Base-by-base conservation (phyloP, 2,329 filamentous ascomycete species). In the Colletotrichum musicola region DNA sequence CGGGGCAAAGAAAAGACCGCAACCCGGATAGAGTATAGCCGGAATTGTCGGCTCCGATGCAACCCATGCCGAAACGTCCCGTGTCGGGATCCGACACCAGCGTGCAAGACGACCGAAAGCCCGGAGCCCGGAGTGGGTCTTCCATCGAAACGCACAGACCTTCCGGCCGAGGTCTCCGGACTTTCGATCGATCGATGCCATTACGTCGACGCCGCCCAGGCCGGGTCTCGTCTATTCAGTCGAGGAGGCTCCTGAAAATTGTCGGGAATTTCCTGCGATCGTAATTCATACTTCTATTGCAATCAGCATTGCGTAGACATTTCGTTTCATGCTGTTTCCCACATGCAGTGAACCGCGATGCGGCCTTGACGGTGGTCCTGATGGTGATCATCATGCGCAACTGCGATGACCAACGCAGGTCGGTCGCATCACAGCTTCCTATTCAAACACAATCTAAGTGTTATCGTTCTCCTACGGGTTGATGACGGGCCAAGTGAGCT, bases 121-220 rank as follows among this genome's bases (percentile, higher is more conserved):
- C 6, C 59, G 25, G 59, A 30, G n/a, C 1, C 14, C 38, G 59
- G 59, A 47, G 49, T 47, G 47, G 55, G 40, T 6, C 2, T 7
- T 3, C 6, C 16, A 4, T 9, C n/a, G 30, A 62, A 44, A 50
- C 46, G 62, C 65, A 60, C 54, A 65, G 65, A 54, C 55, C 62
- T 30, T 12, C 50, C 13, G 18, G 30, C 54, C 42, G 18, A 54
- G 14, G 16, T 27, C 20, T 42, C 47, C 49, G 61, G 18, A n/a
- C 18, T 9, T 44, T 40, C 27, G 27, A 44, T 63, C 47, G 54
- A 49, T 64, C 38, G 49, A n/a, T 20, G 13, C 49, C 47, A 68
- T 55, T 58, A 53, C 50, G 30, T 50, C 22, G 42, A 25, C 44
- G 18, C 22, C 42, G 42, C 61, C 42, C 27, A 35, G 18, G 49